phyloP scores from a whole-genome alignment of 441 rosid species.

The Theobroma grandiflorum region DNA sequence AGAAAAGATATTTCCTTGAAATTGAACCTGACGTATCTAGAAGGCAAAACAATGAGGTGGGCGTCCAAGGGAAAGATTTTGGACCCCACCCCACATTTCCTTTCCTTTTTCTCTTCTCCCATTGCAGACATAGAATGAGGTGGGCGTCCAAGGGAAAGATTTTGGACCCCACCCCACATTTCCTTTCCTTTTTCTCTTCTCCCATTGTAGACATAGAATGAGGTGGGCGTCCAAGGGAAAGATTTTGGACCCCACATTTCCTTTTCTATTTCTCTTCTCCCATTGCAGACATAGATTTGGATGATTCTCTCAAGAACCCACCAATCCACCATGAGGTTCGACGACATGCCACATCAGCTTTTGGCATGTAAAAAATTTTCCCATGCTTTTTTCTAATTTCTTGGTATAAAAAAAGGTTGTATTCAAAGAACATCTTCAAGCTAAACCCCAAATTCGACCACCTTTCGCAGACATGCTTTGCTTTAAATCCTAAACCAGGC shows the following conservation, averaged over 20 bases:
- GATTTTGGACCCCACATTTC: neutral
- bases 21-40: neutral
- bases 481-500: conserved; percentile 11
- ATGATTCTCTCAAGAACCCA: conserved; percentile 23
- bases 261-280: neutral
- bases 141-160: neutral
- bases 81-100: no score
- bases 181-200: no score
- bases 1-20: neutral
- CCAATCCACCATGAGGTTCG: conserved; percentile 1
- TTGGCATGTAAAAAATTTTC: neutral
- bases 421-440: neutral
- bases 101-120: no score
- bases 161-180: no score
- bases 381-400: neutral
- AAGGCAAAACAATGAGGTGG: neutral
- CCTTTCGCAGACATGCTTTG: conserved; percentile 19
- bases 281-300: neutral
- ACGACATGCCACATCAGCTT: conserved; percentile 21
- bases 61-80: neutral
- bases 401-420: neutral
- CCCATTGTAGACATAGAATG: no score
- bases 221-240: neutral
- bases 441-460: neutral
- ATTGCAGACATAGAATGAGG: no score